Base-by-base conservation (phyloP, 2,329 filamentous ascomycete species). In the Nigrospora osmanthi region DNA sequence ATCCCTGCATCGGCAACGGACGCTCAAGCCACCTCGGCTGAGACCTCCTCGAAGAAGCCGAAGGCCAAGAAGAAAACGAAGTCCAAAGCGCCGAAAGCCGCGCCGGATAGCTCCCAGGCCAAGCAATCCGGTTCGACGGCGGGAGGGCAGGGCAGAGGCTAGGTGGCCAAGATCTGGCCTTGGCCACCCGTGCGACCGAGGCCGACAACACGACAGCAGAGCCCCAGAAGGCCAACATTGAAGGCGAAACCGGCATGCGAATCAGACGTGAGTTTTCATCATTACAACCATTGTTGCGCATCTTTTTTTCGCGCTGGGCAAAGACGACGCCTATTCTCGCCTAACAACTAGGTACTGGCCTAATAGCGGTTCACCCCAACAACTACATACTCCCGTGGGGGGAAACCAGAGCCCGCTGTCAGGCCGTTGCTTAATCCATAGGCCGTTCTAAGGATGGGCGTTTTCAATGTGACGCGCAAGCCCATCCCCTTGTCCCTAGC, bases 171-270 rank as follows among this genome's bases (percentile, higher is more conserved):
- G 35, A 38, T 11, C 33, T 35, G 16, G 53, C 56, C 19, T 40
- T 55, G 40, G 46, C 44, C 38, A 51, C 56, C 49, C 46, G 51
- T 17, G 47, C 50, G n/a, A 36, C 41, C 6, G 44, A 38, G 34
- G 17, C 9, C 23, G 15, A 38, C 40, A 36, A 44, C 32, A 6
- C 37, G 50, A 54, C 33, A 32, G 45, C 52, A 38, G 59, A 60
- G 31, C 56, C 61, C 0, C 58, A 64, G 35, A 64, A 65, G 41
- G 64, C 60, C 23, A 63, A 67, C 38, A 69, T 72, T 45, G 70
- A 74, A 50, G 70, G 61, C 5, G 62, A 59, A 44, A 53, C 59
- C 30, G 60, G 69, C 35, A 65, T 72, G 53, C 54, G 61, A 4
- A 52, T 15, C 17, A 33, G 39, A n/a, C 39, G 39, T 40, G 33